Evolutionary conservation across 305 asterid species (phyloP).

Genomic region (Andrographis paniculata): DNA sequence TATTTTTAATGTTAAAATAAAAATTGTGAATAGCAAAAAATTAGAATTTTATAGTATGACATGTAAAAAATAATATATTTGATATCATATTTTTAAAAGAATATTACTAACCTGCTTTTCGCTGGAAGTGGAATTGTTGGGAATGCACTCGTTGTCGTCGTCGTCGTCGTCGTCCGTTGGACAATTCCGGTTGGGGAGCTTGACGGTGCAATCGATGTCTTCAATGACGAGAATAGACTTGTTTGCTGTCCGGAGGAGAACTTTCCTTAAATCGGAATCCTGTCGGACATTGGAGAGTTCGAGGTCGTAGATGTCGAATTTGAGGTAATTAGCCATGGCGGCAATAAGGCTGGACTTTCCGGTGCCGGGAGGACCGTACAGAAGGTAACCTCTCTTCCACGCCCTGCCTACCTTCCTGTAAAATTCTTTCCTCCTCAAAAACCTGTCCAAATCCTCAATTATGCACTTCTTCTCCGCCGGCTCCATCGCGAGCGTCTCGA

Average conservation of each 20-base stretch:
- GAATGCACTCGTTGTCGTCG: not conserved
- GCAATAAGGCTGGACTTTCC: constrained; percentile 78
- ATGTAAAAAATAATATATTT: too few relatives aligned
- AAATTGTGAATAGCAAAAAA: too few relatives aligned
- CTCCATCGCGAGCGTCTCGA: constrained; percentile 60
- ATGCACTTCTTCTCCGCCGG: constrained; percentile 24
- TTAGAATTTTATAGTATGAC: too few relatives aligned
- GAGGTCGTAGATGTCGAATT: constrained; percentile 61
- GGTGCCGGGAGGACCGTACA: constrained; percentile 82
- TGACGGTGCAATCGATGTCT: constrained; percentile 64
- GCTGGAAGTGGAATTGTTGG: not conserved
- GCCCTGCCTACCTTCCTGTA: constrained; percentile 68
- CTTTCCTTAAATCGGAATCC: constrained; percentile 51
- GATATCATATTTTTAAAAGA: too few relatives aligned
- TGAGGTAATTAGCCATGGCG: constrained; percentile 62
- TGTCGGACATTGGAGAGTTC: constrained; percentile 44
- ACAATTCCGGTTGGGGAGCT: constrained; percentile 34
- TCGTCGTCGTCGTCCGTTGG: not conserved
- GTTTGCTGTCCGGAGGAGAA: constrained; percentile 54
- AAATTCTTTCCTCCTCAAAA: constrained; percentile 45
- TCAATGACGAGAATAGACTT: constrained; percentile 67
- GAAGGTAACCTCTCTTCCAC: constrained; percentile 75
- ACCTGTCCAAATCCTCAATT: constrained; percentile 52
- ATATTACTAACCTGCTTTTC: constrained; percentile 1
- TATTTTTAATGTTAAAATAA: too few relatives aligned